Evolutionary conservation across 768 basidiomycete species (phyloP).

Genomic region (Lactifluus subvellereus): DNA sequence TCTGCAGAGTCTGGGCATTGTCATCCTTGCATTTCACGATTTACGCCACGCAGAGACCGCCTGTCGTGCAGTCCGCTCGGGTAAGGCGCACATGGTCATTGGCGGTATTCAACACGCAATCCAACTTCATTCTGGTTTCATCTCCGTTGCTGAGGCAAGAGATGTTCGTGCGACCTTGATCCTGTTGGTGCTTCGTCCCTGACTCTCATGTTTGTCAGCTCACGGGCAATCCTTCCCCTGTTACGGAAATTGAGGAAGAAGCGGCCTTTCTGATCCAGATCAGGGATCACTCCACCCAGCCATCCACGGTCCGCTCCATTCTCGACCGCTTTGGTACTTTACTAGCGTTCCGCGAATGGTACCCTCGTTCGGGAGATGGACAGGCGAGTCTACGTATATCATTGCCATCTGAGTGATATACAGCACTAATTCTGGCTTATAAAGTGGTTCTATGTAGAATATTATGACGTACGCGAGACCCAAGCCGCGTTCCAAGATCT

Average conservation of each 20-base stretch:
- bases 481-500: constrained; percentile 46
- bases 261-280: constrained; percentile 22
- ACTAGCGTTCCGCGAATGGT: constrained; percentile 19
- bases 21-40: constrained; percentile 24
- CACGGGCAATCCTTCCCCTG: constrained; percentile 20
- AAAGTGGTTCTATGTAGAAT: constrained; percentile 55
- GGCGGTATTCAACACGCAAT: constrained; percentile 10
- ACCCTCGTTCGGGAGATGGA: constrained; percentile 16
- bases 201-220: constrained; percentile 8
- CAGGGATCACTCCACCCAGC: constrained; percentile 14
- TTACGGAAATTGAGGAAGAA: constrained; percentile 24
- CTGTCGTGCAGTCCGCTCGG: constrained; percentile 17
- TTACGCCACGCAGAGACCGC: constrained; percentile 21
- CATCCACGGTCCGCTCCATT: constrained; percentile 17
- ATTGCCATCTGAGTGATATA: neutral
- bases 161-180: constrained; percentile 16
- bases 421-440: neutral
- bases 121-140: constrained; percentile 20
- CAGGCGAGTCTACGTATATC: constrained; percentile 17
- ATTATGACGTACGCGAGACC: constrained; percentile 59
- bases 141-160: constrained; percentile 22
- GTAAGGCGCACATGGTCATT: constrained; percentile 13
- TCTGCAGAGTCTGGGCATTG: constrained; percentile 17
- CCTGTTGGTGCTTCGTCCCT: neutral
- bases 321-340: constrained; percentile 22